Base-by-base conservation (phyloP, 2,329 filamentous ascomycete species). In the Juglanconis oblonga region DNA sequence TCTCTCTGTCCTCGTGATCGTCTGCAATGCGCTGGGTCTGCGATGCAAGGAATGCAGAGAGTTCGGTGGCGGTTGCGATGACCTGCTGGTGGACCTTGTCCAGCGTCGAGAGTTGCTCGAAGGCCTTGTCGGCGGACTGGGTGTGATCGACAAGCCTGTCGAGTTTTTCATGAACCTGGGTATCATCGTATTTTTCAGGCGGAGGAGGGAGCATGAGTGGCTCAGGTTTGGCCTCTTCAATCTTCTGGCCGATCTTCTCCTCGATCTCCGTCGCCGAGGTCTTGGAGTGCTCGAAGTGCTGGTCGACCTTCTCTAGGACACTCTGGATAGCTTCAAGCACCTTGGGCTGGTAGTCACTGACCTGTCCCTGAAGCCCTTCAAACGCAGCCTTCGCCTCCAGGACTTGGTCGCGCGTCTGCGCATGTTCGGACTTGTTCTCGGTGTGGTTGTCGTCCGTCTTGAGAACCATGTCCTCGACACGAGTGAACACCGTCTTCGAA, bases 21-120 rank as follows among this genome's bases (percentile, higher is more conserved):
- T 94, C 84, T 1, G 84, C 81, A 63, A 91, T 90, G 29, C 89
- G 85, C 69, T 88, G 85, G 29, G 87, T 90, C 72, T 97, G 93
- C 3, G 81, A 80, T 2, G 88, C 83, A 24, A 98, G 84, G 71
- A 97, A 97, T 47, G 88, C 85, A 2, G 89, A 89, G 57, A 99
- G 88, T 70, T 96, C 92, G 24, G 87, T 85, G 1, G 94, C 92
- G 1, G 92, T 96, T 61, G 87, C 83, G 71, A 91, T 86, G 59
- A 99, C 92, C 66, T 96, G 90, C 65, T 90, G 83, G 69, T 97
- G 92, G 54, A 98, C 95, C 72, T 92, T 85, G 66, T 97, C 92
- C 5, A 99, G 83, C 31, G 91, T 90, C 64, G 90, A 88, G 50
- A 97, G 83, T 66, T 93, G 91, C 5, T 83, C 80, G 40, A 91